These are phyloP conservation scores for Lasiodiplodia hormozganensis DNA, from an alignment of 2,329 filamentous ascomycete species.

Conservation along the genomic window DNA sequence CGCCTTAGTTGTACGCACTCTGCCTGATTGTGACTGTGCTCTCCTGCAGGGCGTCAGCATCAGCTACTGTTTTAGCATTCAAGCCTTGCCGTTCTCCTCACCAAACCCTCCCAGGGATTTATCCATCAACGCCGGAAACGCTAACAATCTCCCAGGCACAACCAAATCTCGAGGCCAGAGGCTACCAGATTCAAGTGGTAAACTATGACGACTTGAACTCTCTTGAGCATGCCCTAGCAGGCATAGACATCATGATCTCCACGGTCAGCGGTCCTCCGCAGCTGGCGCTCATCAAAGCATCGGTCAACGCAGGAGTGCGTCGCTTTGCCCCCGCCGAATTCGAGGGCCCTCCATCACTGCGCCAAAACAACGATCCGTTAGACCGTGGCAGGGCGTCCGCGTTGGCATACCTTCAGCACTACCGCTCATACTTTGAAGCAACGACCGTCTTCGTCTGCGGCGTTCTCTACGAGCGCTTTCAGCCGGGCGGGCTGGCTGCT, in stretches of 20 bases:
- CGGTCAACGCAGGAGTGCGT: constrained; percentile 67
- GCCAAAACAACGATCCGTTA: constrained; percentile 64
- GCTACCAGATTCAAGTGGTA: constrained; percentile 72
- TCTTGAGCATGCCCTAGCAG: constrained; percentile 71
- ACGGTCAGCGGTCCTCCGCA: constrained; percentile 72
- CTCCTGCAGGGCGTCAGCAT: neutral
- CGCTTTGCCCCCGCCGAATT: constrained; percentile 80
- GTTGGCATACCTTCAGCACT: constrained; percentile 63
- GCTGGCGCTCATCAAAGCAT: constrained; percentile 75
- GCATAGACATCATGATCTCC: constrained; percentile 77
- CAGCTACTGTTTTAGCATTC: neutral
- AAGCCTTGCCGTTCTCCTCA: neutral
- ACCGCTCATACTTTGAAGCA: constrained; percentile 61
- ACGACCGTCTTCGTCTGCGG: constrained; percentile 78
- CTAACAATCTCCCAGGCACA: constrained; percentile 54
- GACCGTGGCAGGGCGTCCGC: constrained; percentile 67
- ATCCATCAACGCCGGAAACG: neutral
- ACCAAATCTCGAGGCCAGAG: constrained; percentile 60
- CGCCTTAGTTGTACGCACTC: neutral
- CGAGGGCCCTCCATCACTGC: constrained; percentile 66
- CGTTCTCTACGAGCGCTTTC: constrained; percentile 77
- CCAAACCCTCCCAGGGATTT: neutral
- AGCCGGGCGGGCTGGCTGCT: constrained; percentile 67
- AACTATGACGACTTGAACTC: constrained; percentile 67
- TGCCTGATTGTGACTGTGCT: neutral